Evolutionary conservation across 768 basidiomycete species (phyloP), one percentile per base, ranked within the genome.

Genomic region (Trichaptum fuscoviolaceum): DNA sequence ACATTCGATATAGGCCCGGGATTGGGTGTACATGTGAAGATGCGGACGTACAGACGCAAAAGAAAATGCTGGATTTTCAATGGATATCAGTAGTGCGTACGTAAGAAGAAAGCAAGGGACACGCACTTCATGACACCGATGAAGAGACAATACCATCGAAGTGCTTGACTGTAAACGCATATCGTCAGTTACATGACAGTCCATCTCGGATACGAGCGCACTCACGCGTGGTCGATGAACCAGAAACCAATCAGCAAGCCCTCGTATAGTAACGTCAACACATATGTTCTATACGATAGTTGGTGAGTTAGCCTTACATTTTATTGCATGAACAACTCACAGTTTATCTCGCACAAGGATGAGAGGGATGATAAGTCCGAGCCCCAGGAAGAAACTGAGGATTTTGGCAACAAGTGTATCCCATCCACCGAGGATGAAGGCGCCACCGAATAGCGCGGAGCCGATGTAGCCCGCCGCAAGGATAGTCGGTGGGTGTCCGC

Each of bases 161-260:
- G 77, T 58, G 91, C 90, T 77, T 88, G 87, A 58, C 88, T 95
- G 70, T 36, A 65, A 36, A 23, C 73, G 70, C 17, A 62, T 35
- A 70, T 35, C 58, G 58, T 34, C 59, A 27, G 18, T 72, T 58
- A n/a, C n/a, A n/a, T 3, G 69, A 65, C 52, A 59, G 27, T 52
- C 42, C 20, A 68, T 62, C 62, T 3, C 25, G 67, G 65, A 63
- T 0, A 69, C 62, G 26, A 23, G 30, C 65, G 68, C 64, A 82
- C 89, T 70, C 75, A 90, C 93, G 83, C 95, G 75, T 98, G 96
- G 73, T 90, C 93, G 58, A 95, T 87, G 75, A 96, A 97, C 95
- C 96, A 97, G 70, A 98, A 92, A 0, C 93, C 95, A 66, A 98
- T 85, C 61, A 98, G 81, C 25, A 97, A 78, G 9, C 85, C 94